Evolutionary conservation across 164 flowering plant genomes (phyloP).

Genomic region (Magnolia sinica): DNA sequence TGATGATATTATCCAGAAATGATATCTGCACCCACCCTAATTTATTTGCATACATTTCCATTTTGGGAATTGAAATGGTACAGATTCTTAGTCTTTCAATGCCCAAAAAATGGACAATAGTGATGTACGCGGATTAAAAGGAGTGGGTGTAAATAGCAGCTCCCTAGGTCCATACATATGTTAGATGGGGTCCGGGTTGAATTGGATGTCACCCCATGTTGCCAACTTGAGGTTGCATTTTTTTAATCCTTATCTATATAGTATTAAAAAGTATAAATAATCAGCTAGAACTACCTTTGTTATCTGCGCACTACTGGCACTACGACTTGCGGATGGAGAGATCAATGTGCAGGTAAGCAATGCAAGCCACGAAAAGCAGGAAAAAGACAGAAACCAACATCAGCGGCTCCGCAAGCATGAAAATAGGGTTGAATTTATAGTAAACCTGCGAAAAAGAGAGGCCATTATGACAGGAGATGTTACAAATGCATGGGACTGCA

Average conservation of each 20-base stretch:
- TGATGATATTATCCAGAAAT: too few species aligned
- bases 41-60: too few species aligned
- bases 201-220: background rate
- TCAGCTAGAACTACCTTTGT: background rate
- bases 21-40: too few species aligned
- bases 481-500: too few species aligned
- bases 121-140: too few species aligned
- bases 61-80: too few species aligned
- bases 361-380: constrained; percentile 61
- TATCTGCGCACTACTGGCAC: background rate
- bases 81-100: too few species aligned
- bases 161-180: background rate
- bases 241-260: background rate
- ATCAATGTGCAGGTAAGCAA: constrained; percentile 78
- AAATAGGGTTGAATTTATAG: constrained; percentile 79
- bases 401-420: constrained; percentile 92
- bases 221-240: too few species aligned
- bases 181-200: background rate
- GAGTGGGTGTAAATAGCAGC: too few species aligned
- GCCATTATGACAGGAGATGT: too few species aligned
- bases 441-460: constrained; percentile 59
- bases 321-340: constrained; percentile 65
- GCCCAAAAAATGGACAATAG: too few species aligned
- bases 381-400: constrained; percentile 72
- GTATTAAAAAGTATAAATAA: background rate